phyloP scores from a whole-genome alignment of 768 basidiomycete genomes.

The Chiua virens region DNA sequence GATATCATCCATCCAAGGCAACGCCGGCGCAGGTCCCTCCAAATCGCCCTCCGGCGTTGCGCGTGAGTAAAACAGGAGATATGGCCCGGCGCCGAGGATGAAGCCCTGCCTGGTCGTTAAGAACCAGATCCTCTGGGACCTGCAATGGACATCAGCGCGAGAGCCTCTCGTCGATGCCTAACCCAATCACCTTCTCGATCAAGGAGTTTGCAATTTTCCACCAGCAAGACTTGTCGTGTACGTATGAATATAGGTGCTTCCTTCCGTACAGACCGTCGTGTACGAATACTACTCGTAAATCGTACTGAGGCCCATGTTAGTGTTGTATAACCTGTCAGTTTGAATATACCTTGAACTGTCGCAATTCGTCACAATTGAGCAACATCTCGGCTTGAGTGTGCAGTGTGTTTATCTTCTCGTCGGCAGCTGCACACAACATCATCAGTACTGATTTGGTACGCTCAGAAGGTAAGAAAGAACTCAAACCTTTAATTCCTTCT shows the following conservation, averaged over 20 bases:
- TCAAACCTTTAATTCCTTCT: constrained; percentile 52
- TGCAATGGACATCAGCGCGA: constrained; percentile 26
- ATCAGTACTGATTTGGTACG: background rate
- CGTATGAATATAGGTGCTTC: constrained; percentile 77
- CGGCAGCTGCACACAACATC: constrained; percentile 44
- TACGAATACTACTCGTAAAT: constrained; percentile 74
- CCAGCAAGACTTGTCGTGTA: constrained; percentile 63
- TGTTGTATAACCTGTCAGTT: too few species aligned
- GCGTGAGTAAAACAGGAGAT: constrained; percentile 68
- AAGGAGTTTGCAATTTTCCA: constrained; percentile 78
- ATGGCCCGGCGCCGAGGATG: constrained; percentile 79
- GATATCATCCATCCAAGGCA: constrained; percentile 33
- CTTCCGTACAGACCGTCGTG: constrained; percentile 79
- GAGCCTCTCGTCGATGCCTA: background rate
- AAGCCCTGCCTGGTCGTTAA: constrained; percentile 68
- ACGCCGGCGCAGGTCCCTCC: constrained; percentile 2
- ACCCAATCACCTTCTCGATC: constrained; percentile 55
- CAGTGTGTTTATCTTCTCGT: constrained; percentile 46
- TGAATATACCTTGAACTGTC: constrained; percentile 52
- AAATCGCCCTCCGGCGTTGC: constrained; percentile 20
- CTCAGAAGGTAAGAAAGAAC: background rate
- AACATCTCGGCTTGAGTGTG: constrained; percentile 44
- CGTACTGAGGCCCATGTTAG: too few species aligned
- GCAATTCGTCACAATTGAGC: constrained; percentile 66
- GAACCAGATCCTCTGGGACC: constrained; percentile 70